These are phyloP conservation scores for Ceratocystis cacaofunesta DNA, from an alignment of 2,329 filamentous ascomycete species.

Conservation along the genomic window DNA sequence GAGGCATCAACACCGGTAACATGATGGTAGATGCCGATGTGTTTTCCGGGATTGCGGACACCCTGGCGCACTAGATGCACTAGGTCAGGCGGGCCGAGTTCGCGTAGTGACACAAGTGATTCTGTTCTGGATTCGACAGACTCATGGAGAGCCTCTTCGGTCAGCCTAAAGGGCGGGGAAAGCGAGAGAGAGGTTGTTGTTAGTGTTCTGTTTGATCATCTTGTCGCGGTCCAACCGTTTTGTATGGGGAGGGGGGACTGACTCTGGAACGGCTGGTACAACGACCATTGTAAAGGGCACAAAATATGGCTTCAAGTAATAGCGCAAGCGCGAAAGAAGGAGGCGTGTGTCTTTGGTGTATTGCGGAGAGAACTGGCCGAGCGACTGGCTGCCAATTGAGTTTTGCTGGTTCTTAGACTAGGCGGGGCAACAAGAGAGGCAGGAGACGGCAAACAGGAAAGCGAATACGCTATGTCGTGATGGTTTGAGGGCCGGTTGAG, in stretches of 20 bases:
- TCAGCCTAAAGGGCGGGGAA: slow-evolving; percentile 46
- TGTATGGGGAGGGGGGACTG: slow-evolving; percentile 19
- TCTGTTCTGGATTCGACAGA: slow-evolving; percentile 89
- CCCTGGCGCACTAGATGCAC: slow-evolving; percentile 80
- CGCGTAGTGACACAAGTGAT: slow-evolving; percentile 67
- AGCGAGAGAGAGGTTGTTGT: slow-evolving; percentile 16
- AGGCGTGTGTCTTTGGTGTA: neutral
- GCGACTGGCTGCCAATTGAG: neutral
- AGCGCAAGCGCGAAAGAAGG: neutral
- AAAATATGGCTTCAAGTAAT: slow-evolving; percentile 2
- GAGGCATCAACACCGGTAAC: slow-evolving; percentile 94
- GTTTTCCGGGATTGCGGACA: slow-evolving; percentile 41
- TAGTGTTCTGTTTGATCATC: neutral
- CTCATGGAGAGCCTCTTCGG: slow-evolving; percentile 83
- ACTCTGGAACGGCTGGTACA: slow-evolving; percentile 64
- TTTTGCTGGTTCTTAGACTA: neutral
- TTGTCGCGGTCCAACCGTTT: neutral
- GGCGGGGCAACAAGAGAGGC: neutral
- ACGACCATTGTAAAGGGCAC: slow-evolving; percentile 45
- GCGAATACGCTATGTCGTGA: too few species aligned
- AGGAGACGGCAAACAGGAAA: too few species aligned
- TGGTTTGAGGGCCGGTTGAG: too few species aligned
- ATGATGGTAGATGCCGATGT: slow-evolving; percentile 91
- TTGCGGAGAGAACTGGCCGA: neutral
- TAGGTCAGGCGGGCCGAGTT: slow-evolving; percentile 88